A percentile compares a stretch with the other conserved stretches of the same genome.
phyloP scores from a whole-genome alignment of 805 yeast genomes.

The Cyberlindnera mrakii region DNA sequence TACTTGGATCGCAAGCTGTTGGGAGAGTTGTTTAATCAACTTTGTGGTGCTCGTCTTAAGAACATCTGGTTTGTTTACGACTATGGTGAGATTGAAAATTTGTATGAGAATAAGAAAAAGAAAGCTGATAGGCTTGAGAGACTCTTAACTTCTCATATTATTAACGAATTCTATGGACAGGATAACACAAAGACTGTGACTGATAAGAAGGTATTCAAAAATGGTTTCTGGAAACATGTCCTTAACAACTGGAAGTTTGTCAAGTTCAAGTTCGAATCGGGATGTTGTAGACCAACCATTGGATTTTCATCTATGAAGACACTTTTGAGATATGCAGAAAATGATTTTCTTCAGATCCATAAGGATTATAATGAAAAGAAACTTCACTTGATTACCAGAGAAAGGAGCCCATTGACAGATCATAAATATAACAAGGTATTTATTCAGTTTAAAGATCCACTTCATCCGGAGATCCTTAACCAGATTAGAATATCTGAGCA shows the following conservation, averaged over 20 bases:
- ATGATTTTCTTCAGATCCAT: conserved; percentile 6
- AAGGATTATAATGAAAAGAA: conserved; percentile 8
- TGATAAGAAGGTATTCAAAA: neutral
- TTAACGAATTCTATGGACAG: conserved; percentile 9
- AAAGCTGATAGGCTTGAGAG: conserved; percentile 33
- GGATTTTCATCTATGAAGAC: neutral
- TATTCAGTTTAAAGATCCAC: conserved; percentile 51
- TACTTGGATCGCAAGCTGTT: conserved; percentile 18
- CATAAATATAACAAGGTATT: conserved; percentile 42
- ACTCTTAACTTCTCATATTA: conserved; percentile 30
- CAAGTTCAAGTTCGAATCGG: neutral
- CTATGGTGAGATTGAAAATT: conserved; percentile 29
- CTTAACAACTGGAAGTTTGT: conserved; percentile 1
- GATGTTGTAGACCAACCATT: neutral
- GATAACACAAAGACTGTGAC: neutral
- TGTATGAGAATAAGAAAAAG: conserved; percentile 25
- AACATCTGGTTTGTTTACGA: conserved; percentile 56
- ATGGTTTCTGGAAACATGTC: conserved; percentile 1
- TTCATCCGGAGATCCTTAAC: conserved; percentile 57
- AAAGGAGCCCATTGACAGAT: conserved; percentile 20
- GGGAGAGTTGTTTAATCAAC: conserved; percentile 19
- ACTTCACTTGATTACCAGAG: conserved; percentile 12
- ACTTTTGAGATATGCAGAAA: neutral
- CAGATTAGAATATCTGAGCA: conserved; percentile 45
- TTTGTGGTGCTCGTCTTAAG: conserved; percentile 43